phyloP scores from a whole-genome alignment of 1,284 basidiomycete species.

The Malassezia equina region DNA sequence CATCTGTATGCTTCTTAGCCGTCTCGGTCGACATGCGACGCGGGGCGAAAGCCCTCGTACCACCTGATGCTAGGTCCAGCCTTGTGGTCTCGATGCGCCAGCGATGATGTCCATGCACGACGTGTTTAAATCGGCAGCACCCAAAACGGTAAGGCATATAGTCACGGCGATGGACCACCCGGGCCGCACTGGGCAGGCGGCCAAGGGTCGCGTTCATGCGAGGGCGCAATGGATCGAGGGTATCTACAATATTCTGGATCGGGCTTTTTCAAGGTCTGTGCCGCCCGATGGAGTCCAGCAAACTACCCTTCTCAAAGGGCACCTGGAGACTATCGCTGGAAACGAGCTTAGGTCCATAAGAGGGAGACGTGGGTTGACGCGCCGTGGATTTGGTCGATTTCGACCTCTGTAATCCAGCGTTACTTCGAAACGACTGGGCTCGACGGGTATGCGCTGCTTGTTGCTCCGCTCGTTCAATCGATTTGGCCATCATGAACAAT shows the following conservation, averaged over 20 bases:
- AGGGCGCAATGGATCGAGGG: neutral
- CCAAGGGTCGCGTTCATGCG: neutral
- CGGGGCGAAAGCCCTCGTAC: neutral
- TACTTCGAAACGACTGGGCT: neutral
- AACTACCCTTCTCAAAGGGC: slow-evolving; percentile 14
- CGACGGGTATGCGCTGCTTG: neutral
- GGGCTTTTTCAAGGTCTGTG: neutral
- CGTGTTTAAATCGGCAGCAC: too few species aligned
- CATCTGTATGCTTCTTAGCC: neutral
- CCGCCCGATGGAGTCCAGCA: slow-evolving; percentile 4
- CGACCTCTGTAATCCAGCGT: neutral
- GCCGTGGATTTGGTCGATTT: neutral
- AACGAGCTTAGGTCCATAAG: slow-evolving; percentile 1
- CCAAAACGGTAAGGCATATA: too few species aligned
- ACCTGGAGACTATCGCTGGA: neutral
- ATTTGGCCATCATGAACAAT: slow-evolving; percentile 19
- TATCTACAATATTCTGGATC: neutral
- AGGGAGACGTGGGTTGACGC: neutral
- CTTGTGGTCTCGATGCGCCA: neutral
- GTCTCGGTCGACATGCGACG: neutral
- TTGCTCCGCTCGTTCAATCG: neutral
- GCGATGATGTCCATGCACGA: neutral
- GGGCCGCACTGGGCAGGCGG: neutral
- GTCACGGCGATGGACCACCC: neutral
- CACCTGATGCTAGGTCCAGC: neutral